phyloP scores from a whole-genome alignment of 495 filamentous ascomycete genomes.

The Penicillium desertorum region DNA sequence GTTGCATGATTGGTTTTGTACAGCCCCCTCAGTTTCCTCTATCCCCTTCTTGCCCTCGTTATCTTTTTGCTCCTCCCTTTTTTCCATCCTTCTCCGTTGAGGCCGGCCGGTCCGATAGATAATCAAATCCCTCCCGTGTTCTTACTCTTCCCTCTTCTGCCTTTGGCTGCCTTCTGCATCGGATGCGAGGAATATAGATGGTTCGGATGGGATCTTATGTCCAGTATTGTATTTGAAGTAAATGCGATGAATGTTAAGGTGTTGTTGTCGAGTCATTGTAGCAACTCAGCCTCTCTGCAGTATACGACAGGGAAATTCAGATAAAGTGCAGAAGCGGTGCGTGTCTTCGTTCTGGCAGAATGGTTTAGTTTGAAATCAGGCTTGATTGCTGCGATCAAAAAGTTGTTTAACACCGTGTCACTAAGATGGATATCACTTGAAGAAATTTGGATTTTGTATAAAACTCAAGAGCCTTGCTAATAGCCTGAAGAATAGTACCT shows the following conservation, averaged over 20 bases:
- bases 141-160: not conserved
- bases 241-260: not conserved
- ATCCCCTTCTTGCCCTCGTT: slow-evolving; percentile 14
- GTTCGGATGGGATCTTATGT: not conserved
- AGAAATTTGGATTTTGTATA: not conserved
- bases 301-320: not conserved
- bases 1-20: slow-evolving; percentile 28
- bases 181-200: slow-evolving; percentile 8
- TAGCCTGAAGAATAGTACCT: not conserved
- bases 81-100: slow-evolving; percentile 25
- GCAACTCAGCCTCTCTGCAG: not conserved
- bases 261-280: not conserved
- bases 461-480: not conserved
- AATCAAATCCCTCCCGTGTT: slow-evolving; percentile 24
- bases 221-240: not conserved
- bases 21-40: slow-evolving; percentile 22
- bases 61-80: slow-evolving; percentile 4
- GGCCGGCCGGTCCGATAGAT: slow-evolving; percentile 40
- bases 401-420: not conserved
- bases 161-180: slow-evolving; percentile 8
- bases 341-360: too few relatives aligned
- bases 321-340: not conserved
- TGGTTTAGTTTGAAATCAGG: not conserved
- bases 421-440: not conserved
- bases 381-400: not conserved